Base-by-base conservation (phyloP, 345 rosid genomes). In the Salix caprea region DNA sequence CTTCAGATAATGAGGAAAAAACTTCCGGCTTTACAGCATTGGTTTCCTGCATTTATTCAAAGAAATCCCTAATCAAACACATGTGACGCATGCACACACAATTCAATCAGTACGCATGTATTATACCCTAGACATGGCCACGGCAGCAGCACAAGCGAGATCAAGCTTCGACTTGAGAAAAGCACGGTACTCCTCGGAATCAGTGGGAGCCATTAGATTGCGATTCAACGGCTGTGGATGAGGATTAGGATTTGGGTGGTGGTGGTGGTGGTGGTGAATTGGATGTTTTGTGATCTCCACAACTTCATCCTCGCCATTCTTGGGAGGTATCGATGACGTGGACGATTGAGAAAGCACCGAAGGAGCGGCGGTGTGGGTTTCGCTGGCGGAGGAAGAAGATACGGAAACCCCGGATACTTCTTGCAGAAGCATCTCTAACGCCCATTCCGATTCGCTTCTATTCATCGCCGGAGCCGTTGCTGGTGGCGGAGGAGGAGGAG, bases 71-170 rank as follows among this genome's bases (percentile, higher is more conserved):
- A 58, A 23, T 58, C 14, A 70, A 70, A 24, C 36, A 70, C 60
- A 26, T 42, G 46, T 46, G 7, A 24, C 5, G 54, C 73, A 70
- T n/a, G 26, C 21, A 26, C 67, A 7, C 30, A 21, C 67, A 69
- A 30, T 74, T 32, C 42, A 36, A 0, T 26, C 23, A 40, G 44
- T 48, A 36, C 34, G 24, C 46, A 62, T 5, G 71, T 67, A 70
- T 69, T 7, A 74, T 83, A 93, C 99, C 81, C 85, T 75, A 40
- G 88, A 81, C 85, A 85, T 80, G 69, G 97, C 99, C 50, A 82
- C 92, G 71, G 93, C 97, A 71, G 97, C 94, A 80, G 97, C 94
- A 80, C 97, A 90, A 64, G 94, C 94, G 7, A 83, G 84, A 54
- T 91, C 86, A 70, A 90, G 97, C 81, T 87, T 88, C 70, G 60